These are phyloP conservation scores for Atkinsonella texensis DNA, from an alignment of 2,329 filamentous ascomycete species.

Conservation along the genomic window DNA sequence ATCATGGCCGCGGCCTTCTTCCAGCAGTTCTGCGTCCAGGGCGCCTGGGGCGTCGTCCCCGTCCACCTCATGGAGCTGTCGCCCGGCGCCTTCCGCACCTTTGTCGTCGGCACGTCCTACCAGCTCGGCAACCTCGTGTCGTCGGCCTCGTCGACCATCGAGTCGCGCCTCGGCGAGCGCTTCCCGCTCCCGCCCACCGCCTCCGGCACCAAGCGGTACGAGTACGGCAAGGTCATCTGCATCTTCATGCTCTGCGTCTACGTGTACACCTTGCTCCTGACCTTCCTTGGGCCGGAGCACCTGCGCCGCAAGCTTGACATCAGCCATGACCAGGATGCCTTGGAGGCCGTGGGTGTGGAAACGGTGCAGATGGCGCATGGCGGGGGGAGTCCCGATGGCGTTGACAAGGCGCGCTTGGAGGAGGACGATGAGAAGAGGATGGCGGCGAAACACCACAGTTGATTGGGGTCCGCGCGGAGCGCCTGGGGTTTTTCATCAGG, in stretches of 20 bases:
- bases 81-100: slow-evolving; percentile 60
- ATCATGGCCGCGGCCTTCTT: slow-evolving; percentile 78
- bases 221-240: slow-evolving; percentile 76
- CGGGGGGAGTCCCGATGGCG: neutral
- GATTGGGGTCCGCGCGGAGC: too few species aligned
- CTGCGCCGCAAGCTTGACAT: slow-evolving; percentile 39
- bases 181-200: slow-evolving; percentile 55
- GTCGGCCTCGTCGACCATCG: slow-evolving; percentile 60
- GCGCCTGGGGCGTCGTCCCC: slow-evolving; percentile 65
- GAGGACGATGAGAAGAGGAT: slow-evolving; percentile 2
- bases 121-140: slow-evolving; percentile 67
- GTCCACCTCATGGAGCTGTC: slow-evolving; percentile 70
- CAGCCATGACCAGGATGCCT: slow-evolving; percentile 33
- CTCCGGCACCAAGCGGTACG: slow-evolving; percentile 40
- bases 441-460: too few species aligned
- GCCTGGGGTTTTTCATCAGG: too few species aligned
- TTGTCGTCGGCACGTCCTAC: slow-evolving; percentile 62
- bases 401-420: neutral
- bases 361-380: slow-evolving; percentile 12
- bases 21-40: slow-evolving; percentile 68
- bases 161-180: slow-evolving; percentile 60
- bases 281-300: slow-evolving; percentile 49
- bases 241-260: slow-evolving; percentile 87
- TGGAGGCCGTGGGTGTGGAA: slow-evolving; percentile 31
- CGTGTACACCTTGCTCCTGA: slow-evolving; percentile 46